Evolutionary conservation across 139 green algal genomes (phyloP), one percentile per base, ranked within the genome.

Genomic region (Chlamydomonas applanata): DNA sequence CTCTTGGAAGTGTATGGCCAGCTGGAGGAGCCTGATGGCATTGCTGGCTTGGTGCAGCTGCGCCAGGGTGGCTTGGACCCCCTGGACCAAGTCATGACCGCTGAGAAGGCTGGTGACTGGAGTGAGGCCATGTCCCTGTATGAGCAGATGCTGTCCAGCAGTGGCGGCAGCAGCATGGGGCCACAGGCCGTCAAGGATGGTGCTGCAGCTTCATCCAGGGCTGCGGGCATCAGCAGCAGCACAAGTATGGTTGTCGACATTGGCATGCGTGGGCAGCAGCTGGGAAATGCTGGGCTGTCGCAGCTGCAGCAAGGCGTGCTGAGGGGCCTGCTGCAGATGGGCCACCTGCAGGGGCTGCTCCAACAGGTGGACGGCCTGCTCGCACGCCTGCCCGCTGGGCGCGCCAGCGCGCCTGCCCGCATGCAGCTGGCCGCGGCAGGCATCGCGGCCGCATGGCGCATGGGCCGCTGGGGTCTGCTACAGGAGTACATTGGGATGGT

Each of bases 11-110:
- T 97, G 53, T 97, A 98, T 70, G 85, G 89, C 2, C 85, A 88
- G 52, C 78, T 98, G 69, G 95, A 97, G 70, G 95, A 98, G 77
- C 93, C 94, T 14, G 95, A 98, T 70, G 92, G 91, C 0, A 66
- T 98, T 34, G 81, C 86, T 54, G 92, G 92, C 34, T 73, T 97
- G 56, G 75, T 94, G 30, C 84, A 90, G 25, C 80, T 96, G 54
- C 78, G 89, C 9, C 81, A 83, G 20, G 86, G 89, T 4, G 85
- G 84, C 5, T 70, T 90, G 25, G 71, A 56, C 1, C 36, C 56
- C 25, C 33, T 20, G 22, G 75, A 81, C 29, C 60, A 72, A 77
- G 87, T 95, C 30, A 77, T 97, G 40, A 90, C 89, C 0, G 90
- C 91, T 9, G 91, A 98, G 83, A 93, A 97, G 69, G 85, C 89